A percentile compares a stretch with the other conserved stretches of the same genome.
Conservation (phyloP, 2,329 filamentous ascomycete species). For the Colletotrichum horii region DNA sequence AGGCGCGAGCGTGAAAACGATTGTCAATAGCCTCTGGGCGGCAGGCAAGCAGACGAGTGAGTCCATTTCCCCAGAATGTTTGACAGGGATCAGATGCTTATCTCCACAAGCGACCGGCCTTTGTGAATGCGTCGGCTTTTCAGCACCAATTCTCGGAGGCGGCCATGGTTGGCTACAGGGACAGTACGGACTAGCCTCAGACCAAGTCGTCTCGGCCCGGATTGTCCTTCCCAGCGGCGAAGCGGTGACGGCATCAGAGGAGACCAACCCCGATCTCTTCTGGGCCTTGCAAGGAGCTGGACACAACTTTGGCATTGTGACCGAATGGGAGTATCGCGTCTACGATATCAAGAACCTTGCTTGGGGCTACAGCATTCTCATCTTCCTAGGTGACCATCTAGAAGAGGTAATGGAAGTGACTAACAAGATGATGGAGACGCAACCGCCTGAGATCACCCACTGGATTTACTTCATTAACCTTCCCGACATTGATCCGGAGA, state of each 20-base stretch:
- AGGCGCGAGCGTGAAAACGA: constrained; percentile 18
- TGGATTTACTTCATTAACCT: constrained; percentile 41
- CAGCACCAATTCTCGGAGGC: constrained; percentile 23
- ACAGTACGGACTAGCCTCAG: constrained; percentile 26
- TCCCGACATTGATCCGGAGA: constrained; percentile 30
- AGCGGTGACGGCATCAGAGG: constrained; percentile 26
- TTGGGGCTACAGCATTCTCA: constrained; percentile 25
- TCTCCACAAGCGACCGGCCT: constrained; percentile 21
- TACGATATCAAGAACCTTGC: constrained; percentile 26
- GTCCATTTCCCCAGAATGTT: neutral
- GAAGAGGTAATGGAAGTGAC: constrained; percentile 36
- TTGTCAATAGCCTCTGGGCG: neutral
- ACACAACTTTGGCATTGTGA: constrained; percentile 54
- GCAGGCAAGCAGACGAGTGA: constrained; percentile 6
- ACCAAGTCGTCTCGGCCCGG: constrained; percentile 36
- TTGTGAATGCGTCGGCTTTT: constrained; percentile 31
- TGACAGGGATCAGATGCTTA: neutral
- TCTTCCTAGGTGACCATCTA: constrained; percentile 30
- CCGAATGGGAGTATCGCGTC: constrained; percentile 41
- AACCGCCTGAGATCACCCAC: constrained; percentile 29
- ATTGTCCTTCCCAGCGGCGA: constrained; percentile 31
- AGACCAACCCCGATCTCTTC: constrained; percentile 42
- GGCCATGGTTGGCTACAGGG: constrained; percentile 20
- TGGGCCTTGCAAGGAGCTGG: constrained; percentile 58
- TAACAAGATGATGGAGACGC: constrained; percentile 30